Evolutionary conservation across 257 asterid genomes (phyloP), one percentile per base, ranked within the genome.

Genomic region (Paulownia fortunei): DNA sequence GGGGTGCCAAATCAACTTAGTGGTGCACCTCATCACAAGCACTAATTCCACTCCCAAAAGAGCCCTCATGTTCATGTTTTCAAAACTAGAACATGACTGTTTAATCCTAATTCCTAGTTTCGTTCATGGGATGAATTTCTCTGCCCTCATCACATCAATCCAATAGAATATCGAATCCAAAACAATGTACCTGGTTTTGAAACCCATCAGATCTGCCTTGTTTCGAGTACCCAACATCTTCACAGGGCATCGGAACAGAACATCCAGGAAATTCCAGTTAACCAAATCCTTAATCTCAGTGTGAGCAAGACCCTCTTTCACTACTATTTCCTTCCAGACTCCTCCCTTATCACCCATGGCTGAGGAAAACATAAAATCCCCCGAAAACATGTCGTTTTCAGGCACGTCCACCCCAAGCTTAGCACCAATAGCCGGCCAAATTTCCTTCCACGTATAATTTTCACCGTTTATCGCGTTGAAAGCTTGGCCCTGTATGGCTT

Each of bases 231-330:
- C 87, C 86, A 94, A 44, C 89, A 92, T 85, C 86, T 90, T 94
- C 36, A 73, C 72, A 12, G 97, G 97, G 55, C 86, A 84, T 60
- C 92, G 65, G 30, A 94, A 94, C 82, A 94, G 68, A 36, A 54
- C 18, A 80, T 94, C 98, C 19, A 94, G 51, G 46, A 94, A 87
- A 23, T 69, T 87, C 95, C 97, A 92, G 7, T 89, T 90, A 0
- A 95, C 98, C 81, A 94, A 86, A 10, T 94, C 97, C 79, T 82
- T 87, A 87, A 94, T 87, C 72, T 89, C 86, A 0, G 89, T 86
- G 15, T 78, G 76, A 13, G 86, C 86, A 36, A 94, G 83, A 62
- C 92, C 92, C 41, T 89, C 85, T 56, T 87, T 76, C 47, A 0
- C 75, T 0, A 88, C 94, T 30, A 94, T 92, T 27, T 92, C 95